phyloP scores from a whole-genome alignment of 139 green algal genomes.

The Yamagishiella unicocca region DNA sequence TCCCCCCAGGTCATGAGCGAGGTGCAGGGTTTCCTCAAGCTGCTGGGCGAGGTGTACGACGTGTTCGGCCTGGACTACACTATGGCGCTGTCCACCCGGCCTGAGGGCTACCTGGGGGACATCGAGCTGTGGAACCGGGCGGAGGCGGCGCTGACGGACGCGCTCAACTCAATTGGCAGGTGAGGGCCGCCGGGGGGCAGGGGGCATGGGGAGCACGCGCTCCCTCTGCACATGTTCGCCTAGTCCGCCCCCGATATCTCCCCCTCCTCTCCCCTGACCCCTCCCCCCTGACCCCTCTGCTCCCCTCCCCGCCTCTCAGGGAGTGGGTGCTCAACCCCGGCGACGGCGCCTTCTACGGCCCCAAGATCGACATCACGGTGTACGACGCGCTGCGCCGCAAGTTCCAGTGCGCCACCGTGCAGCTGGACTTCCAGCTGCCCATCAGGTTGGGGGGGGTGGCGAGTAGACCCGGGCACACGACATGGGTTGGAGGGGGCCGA shows the following conservation, averaged over 20 bases:
- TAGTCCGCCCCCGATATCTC: background rate
- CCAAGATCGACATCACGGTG: conserved; percentile 86
- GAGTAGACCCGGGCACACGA: background rate
- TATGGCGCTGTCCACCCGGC: conserved; percentile 94
- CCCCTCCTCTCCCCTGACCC: background rate
- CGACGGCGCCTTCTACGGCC: conserved; percentile 98
- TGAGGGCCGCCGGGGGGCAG: background rate
- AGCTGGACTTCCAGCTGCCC: conserved; percentile 99
- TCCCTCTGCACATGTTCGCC: no score
- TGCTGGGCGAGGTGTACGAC: conserved; percentile 95
- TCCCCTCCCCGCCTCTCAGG: background rate
- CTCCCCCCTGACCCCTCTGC: background rate
- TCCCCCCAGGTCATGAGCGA: conserved; percentile 82
- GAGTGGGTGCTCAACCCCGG: conserved; percentile 85
- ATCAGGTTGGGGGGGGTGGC: conserved; percentile 70
- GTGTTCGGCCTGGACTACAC: conserved; percentile 96
- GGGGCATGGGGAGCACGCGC: background rate
- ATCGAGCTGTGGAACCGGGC: conserved; percentile 91
- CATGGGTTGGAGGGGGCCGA: background rate
- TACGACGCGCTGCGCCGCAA: conserved; percentile 93
- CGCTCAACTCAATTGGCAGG: conserved; percentile 85
- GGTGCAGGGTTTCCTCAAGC: conserved; percentile 85
- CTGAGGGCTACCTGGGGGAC: conserved; percentile 91
- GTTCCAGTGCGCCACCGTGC: conserved; percentile 96
- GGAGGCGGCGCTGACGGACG: conserved; percentile 87